These are phyloP conservation scores for Gossypium raimondii DNA, from an alignment of 345 rosid genomes.

Conservation along the genomic window DNA sequence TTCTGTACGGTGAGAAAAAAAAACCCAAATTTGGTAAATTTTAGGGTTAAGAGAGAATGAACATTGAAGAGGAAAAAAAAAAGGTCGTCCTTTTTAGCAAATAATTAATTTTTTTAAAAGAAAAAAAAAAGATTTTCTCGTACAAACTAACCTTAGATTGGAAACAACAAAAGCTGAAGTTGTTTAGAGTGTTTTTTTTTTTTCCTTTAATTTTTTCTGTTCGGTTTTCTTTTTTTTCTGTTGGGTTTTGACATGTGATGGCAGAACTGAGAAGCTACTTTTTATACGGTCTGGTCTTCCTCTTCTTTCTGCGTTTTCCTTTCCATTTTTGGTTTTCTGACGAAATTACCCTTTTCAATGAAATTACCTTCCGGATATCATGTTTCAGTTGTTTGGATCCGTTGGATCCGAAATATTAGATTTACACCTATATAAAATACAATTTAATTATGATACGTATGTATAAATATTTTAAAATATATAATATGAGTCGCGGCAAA, in stretches of 20 bases:
- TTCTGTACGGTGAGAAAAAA: neutral
- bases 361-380: neutral
- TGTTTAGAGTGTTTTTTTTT: neutral
- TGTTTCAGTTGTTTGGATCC: neutral
- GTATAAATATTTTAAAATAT: too few species aligned
- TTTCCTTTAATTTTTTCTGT: too few species aligned
- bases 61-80: neutral
- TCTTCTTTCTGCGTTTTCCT: neutral
- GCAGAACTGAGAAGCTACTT: neutral
- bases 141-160: constrained; percentile 25
- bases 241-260: constrained; percentile 17
- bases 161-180: constrained; percentile 18
- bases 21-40: constrained; percentile 20
- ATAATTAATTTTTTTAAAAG: neutral
- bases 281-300: neutral
- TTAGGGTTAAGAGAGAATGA: constrained; percentile 20
- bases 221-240: too few species aligned
- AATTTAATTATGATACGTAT: too few species aligned
- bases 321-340: neutral
- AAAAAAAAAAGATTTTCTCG: neutral
- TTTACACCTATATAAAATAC: too few species aligned
- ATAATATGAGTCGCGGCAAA: too few species aligned
- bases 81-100: constrained; percentile 6
- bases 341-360: constrained; percentile 21
- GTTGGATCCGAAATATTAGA: too few species aligned